These are phyloP conservation scores for Conringia planisiliqua DNA, from an alignment of 345 rosid species.

Conservation along the genomic window DNA sequence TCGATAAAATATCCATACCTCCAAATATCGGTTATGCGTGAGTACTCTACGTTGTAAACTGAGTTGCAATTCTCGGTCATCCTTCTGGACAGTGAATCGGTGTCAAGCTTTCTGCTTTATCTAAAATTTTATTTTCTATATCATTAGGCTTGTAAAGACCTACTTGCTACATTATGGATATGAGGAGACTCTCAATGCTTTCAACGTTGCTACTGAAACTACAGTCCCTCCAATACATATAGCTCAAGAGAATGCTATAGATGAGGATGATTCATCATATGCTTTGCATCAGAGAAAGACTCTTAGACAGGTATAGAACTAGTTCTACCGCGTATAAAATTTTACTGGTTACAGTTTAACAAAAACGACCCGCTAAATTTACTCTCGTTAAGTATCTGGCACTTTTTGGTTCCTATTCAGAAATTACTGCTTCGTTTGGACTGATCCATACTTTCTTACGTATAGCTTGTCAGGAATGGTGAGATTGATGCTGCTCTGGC, in stretches of 20 bases:
- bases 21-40: conserved; percentile 70
- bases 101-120: not conserved
- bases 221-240: conserved; percentile 62
- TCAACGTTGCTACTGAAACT: conserved; percentile 73
- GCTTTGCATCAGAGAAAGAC: conserved; percentile 72
- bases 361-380: not conserved
- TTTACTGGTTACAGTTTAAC: not conserved
- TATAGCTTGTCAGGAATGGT: conserved; percentile 81
- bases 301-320: conserved; percentile 69
- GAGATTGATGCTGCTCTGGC: conserved; percentile 66
- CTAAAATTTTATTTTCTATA: conserved; percentile 14
- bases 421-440: conserved; percentile 5
- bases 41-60: conserved; percentile 23
- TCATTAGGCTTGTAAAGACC: conserved; percentile 77
- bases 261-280: conserved; percentile 56
- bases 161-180: conserved; percentile 92
- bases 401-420: conserved; percentile 3
- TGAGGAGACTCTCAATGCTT: conserved; percentile 85
- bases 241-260: conserved; percentile 61
- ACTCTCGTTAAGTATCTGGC: not conserved
- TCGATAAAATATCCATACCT: conserved; percentile 61
- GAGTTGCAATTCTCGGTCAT: not conserved
- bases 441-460: conserved; percentile 19
- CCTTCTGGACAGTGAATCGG: not conserved
- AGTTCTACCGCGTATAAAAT: not conserved